These are phyloP conservation scores for Boletellus deceptivus DNA, from an alignment of 1,284 basidiomycete genomes.

Conservation along the genomic window DNA sequence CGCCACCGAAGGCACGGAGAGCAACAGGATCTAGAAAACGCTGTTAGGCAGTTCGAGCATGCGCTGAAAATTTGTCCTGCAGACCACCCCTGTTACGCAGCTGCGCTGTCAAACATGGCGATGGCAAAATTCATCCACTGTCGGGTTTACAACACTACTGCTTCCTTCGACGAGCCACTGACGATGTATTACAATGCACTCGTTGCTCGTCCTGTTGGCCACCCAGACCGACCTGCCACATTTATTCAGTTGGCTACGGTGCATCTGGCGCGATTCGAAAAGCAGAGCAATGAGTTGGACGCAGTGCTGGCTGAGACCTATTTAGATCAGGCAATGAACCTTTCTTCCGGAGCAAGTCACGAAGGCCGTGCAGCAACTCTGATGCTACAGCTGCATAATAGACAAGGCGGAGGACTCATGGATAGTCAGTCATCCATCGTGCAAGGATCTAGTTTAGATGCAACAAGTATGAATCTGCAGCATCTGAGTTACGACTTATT, in stretches of 20 bases:
- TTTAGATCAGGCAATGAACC: neutral
- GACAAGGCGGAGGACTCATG: neutral
- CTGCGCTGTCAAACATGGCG: conserved; percentile 9
- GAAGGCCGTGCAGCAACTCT: neutral
- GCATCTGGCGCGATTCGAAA: neutral
- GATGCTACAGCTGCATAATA: neutral
- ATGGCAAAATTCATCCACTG: neutral
- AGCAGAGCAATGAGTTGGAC: neutral
- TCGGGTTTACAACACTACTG: neutral
- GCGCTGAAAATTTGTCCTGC: conserved; percentile 7
- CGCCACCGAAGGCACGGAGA: neutral
- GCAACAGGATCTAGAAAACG: neutral
- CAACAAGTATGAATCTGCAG: neutral
- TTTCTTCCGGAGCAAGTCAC: neutral
- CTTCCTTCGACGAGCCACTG: neutral
- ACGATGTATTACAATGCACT: neutral
- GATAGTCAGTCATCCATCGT: neutral
- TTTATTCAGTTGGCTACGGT: neutral
- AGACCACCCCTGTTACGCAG: conserved; percentile 7
- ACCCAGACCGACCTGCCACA: neutral
- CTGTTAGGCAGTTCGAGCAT: conserved; percentile 1
- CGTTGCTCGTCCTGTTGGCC: neutral
- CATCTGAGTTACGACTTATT: neutral
- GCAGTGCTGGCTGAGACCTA: neutral
- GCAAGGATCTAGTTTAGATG: fast-evolving